Evolutionary conservation across 225 moss, liverwort and hornwort genomes (phyloP).

Genomic region (Bryum argenteum): DNA sequence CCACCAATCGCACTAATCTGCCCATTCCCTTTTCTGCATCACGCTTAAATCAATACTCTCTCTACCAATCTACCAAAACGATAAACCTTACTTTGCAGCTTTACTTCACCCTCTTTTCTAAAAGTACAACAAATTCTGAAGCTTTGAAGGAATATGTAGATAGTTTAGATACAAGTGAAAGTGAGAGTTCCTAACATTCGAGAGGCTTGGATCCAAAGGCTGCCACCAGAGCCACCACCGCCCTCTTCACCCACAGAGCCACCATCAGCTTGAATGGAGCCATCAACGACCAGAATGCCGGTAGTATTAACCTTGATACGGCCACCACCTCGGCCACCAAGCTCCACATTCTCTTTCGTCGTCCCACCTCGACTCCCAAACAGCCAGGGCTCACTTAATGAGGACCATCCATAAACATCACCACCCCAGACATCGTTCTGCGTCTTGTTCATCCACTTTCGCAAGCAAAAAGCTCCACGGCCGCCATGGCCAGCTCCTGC

Average conservation of each 20-base stretch:
- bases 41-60: too few relatives aligned
- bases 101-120: too few relatives aligned
- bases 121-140: too few relatives aligned
- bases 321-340: slow-evolving; percentile 86
- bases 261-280: slow-evolving; percentile 81
- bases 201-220: slow-evolving; percentile 61
- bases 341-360: slow-evolving; percentile 41
- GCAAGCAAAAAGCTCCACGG: slow-evolving; percentile 70
- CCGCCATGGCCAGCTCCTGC: slow-evolving; percentile 93
- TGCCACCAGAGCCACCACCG: slow-evolving; percentile 94
- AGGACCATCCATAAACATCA: slow-evolving; percentile 83
- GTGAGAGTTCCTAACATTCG: slow-evolving; percentile 60
- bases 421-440: slow-evolving; percentile 82
- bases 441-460: slow-evolving; percentile 39
- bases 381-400: slow-evolving; percentile 69
- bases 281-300: slow-evolving; percentile 62
- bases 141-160: too few relatives aligned
- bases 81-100: too few relatives aligned
- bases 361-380: slow-evolving; percentile 85
- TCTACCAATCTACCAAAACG: too few relatives aligned
- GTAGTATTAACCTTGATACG: slow-evolving; percentile 65
- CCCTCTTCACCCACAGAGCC: slow-evolving; percentile 75
- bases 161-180: background rate
- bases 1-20: slow-evolving; percentile 90
- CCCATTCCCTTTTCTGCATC: slow-evolving; percentile 79